Conservation (phyloP, 2,329 filamentous ascomycete species). For the Paracorniculantispora psalliotae region DNA sequence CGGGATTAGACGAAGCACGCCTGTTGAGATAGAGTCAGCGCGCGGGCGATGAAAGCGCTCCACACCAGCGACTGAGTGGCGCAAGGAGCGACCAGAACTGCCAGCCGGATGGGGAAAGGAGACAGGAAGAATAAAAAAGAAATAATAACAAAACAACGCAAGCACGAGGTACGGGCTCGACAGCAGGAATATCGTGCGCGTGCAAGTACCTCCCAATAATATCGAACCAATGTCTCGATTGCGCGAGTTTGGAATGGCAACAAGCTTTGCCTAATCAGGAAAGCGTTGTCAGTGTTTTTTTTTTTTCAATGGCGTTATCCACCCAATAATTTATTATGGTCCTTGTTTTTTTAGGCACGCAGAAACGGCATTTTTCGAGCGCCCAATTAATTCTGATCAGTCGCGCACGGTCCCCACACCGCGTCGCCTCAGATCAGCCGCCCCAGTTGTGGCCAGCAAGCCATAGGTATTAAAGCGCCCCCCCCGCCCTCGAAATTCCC, state of each 20-base stretch:
- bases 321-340: background rate
- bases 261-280: conserved; percentile 8
- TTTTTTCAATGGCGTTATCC: background rate
- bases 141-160: background rate
- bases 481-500: conserved; percentile 38
- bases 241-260: background rate
- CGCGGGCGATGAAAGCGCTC: background rate
- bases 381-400: conserved; percentile 13
- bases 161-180: background rate
- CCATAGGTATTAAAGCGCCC: conserved; percentile 37
- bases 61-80: background rate
- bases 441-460: conserved; percentile 23
- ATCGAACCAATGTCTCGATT: background rate
- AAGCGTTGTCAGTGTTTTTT: conserved; percentile 10
- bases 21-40: no score
- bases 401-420: conserved; percentile 13
- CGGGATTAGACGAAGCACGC: no score
- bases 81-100: background rate
- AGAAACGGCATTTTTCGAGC: conserved; percentile 1
- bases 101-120: no score
- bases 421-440: conserved; percentile 33
- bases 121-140: background rate
- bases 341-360: conserved; percentile 11
- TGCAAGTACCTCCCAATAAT: background rate
- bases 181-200: background rate